phyloP scores from a whole-genome alignment of 2,329 filamentous ascomycete species.

The Alternaria novae-zelandiae region DNA sequence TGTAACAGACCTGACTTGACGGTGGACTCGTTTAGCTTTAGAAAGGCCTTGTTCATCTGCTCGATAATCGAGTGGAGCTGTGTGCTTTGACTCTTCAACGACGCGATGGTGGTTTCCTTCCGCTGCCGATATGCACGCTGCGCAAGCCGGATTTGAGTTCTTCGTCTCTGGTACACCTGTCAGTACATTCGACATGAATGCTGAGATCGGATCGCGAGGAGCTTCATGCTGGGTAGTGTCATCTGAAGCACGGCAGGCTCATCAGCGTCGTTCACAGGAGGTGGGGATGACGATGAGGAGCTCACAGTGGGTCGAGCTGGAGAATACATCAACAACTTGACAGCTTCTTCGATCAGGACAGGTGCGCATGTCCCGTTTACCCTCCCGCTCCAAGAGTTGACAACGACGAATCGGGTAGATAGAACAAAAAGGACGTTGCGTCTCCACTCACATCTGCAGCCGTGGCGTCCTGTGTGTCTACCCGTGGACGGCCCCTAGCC shows the following conservation, averaged over 20 bases:
- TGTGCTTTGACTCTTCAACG: constrained; percentile 72
- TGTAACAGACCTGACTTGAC: constrained; percentile 64
- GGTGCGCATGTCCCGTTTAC: background rate
- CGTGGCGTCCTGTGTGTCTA: constrained; percentile 79
- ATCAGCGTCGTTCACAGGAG: background rate
- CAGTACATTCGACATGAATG: constrained; percentile 9
- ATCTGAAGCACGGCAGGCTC: background rate
- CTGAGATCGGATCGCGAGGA: background rate
- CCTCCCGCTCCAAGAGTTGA: background rate
- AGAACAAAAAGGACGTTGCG: background rate
- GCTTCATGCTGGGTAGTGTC: background rate
- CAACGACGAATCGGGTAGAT: background rate
- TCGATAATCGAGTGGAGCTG: constrained; percentile 73
- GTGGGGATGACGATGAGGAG: background rate
- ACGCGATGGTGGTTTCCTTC: constrained; percentile 81
- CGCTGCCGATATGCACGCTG: constrained; percentile 84
- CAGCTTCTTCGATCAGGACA: background rate
- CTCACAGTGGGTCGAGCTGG: background rate
- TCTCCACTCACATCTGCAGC: constrained; percentile 72
- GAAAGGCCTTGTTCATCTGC: constrained; percentile 75
- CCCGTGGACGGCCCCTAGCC: constrained; percentile 73
- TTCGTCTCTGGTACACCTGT: constrained; percentile 65
- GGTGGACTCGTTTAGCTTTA: constrained; percentile 69
- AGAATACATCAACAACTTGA: background rate
- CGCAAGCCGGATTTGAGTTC: constrained; percentile 85